Percentiles rank a stretch among this genome's conserved stretches.
phyloP scores from a whole-genome alignment of 2,329 filamentous ascomycete genomes.

The Penicillium sp. region DNA sequence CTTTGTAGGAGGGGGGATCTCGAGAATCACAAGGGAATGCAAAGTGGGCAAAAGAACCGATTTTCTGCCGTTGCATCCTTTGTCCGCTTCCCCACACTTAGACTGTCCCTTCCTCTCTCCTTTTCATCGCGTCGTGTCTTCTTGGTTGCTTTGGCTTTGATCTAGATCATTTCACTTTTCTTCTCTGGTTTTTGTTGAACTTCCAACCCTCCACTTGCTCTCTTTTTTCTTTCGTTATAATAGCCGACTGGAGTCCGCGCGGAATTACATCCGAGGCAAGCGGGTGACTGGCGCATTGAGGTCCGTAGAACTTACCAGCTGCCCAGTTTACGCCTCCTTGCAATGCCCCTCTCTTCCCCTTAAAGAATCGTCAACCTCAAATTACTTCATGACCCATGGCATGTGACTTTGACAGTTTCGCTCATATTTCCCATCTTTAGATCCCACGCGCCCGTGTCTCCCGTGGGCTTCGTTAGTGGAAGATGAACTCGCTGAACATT shows the following conservation, averaged over 20 bases:
- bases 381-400: slow-evolving; percentile 8
- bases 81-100: slow-evolving; percentile 31
- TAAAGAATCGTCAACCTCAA: slow-evolving; percentile 6
- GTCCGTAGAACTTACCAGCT: slow-evolving; percentile 26
- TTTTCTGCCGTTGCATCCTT: slow-evolving; percentile 26
- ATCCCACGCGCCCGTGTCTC: slow-evolving; percentile 38
- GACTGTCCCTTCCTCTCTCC: slow-evolving; percentile 15
- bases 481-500: slow-evolving; percentile 97
- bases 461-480: slow-evolving; percentile 53
- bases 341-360: slow-evolving; percentile 13
- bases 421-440: slow-evolving; percentile 24
- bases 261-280: slow-evolving; percentile 26
- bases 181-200: neutral
- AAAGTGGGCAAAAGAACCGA: slow-evolving; percentile 24
- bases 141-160: slow-evolving; percentile 4
- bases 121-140: slow-evolving; percentile 6
- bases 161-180: slow-evolving; percentile 2
- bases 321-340: slow-evolving; percentile 19
- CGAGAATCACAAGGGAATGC: neutral
- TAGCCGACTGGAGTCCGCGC: slow-evolving; percentile 14
- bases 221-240: neutral
- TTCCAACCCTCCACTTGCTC: neutral
- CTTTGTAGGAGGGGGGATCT: neutral
- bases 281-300: slow-evolving; percentile 43
- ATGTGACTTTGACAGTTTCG: slow-evolving; percentile 16